These are phyloP conservation scores for Lactifluus subvellereus DNA, from an alignment of 768 basidiomycete species.

Conservation along the genomic window DNA sequence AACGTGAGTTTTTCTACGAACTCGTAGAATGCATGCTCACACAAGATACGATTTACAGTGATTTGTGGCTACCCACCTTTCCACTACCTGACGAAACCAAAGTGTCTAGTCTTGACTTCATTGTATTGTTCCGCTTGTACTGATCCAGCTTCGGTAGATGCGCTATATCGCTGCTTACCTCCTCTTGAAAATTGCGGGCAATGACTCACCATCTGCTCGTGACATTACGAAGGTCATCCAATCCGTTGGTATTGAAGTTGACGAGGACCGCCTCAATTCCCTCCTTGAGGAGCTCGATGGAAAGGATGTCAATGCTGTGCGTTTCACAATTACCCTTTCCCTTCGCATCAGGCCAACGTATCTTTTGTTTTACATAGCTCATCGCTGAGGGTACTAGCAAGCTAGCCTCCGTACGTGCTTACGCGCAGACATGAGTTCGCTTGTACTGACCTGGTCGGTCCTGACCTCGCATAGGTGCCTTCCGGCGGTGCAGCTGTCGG, in stretches of 20 bases:
- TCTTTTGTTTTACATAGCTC: conserved; percentile 42
- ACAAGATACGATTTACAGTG: conserved; percentile 41
- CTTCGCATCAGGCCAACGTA: not conserved
- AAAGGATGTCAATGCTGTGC: conserved; percentile 79
- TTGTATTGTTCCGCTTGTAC: not conserved
- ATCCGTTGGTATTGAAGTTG: conserved; percentile 84
- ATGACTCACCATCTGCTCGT: conserved; percentile 73
- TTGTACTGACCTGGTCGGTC: conserved; percentile 6
- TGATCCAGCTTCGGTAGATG: conserved; percentile 47
- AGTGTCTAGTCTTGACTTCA: conserved; percentile 33
- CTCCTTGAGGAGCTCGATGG: conserved; percentile 87
- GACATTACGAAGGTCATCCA: conserved; percentile 86
- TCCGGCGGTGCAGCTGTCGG: conserved; percentile 81
- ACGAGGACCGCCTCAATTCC: conserved; percentile 71
- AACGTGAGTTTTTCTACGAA: conserved; percentile 42
- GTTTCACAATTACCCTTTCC: conserved; percentile 26
- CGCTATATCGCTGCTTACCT: conserved; percentile 94
- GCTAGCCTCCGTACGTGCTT: conserved; percentile 77
- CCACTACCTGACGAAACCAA: conserved; percentile 33
- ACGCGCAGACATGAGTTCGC: not conserved
- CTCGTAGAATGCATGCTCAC: conserved; percentile 1
- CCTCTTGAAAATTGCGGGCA: conserved; percentile 93
- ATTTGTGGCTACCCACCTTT: conserved; percentile 85
- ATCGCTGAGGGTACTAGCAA: conserved; percentile 91
- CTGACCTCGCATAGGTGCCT: conserved; percentile 54